These are phyloP conservation scores for Psilocybe sp. DNA, from an alignment of 768 basidiomycete species.

Conservation along the genomic window DNA sequence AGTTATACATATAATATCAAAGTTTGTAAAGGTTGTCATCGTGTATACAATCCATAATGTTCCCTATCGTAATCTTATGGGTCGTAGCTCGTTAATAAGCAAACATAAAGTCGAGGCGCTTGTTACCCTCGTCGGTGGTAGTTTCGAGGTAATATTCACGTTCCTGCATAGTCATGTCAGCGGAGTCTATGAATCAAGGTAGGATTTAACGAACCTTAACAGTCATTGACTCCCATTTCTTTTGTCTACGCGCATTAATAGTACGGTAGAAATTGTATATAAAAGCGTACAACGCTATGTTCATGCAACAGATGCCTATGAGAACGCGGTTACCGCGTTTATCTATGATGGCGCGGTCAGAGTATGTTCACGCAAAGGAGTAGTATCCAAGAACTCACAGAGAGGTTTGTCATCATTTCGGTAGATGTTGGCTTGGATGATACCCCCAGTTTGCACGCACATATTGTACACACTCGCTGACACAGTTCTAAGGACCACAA, in stretches of 20 bases:
- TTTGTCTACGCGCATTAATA: slow-evolving; percentile 46
- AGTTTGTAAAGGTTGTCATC: neutral
- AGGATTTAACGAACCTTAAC: slow-evolving; percentile 32
- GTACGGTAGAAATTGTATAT: slow-evolving; percentile 55
- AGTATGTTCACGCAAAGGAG: neutral
- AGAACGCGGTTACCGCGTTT: slow-evolving; percentile 57
- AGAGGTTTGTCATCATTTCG: slow-evolving; percentile 45
- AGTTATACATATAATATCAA: neutral
- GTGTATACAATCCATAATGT: neutral
- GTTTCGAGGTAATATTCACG: slow-evolving; percentile 55
- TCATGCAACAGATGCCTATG: slow-evolving; percentile 52
- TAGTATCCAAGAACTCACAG: slow-evolving; percentile 21
- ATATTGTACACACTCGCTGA: slow-evolving; percentile 56
- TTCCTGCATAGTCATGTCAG: slow-evolving; percentile 32
- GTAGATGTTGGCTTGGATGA: slow-evolving; percentile 50
- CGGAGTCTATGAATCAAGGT: neutral
- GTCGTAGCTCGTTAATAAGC: slow-evolving; percentile 37
- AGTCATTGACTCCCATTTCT: slow-evolving; percentile 50
- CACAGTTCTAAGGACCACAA: slow-evolving; percentile 27
- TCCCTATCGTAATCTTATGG: neutral
- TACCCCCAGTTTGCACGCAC: slow-evolving; percentile 33
- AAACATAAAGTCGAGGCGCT: slow-evolving; percentile 61
- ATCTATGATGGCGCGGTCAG: slow-evolving; percentile 29
- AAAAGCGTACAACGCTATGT: slow-evolving; percentile 48
- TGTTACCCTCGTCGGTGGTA: slow-evolving; percentile 61